phyloP scores from a whole-genome alignment of 176 grass and related monocot genomes.

The Chrysopogon serrulatus region DNA sequence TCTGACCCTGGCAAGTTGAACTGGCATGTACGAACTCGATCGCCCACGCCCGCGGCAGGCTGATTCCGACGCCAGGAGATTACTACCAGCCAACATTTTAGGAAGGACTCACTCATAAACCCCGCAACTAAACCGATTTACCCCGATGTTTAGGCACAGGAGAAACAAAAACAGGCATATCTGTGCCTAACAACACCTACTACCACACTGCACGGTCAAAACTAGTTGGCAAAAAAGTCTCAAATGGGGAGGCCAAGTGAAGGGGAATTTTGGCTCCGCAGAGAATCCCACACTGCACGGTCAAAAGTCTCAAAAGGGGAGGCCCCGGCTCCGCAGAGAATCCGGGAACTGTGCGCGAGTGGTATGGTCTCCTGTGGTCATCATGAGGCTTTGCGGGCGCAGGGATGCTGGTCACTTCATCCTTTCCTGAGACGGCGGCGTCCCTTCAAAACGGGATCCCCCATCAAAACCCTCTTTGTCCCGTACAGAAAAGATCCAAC shows the following conservation, averaged over 20 bases:
- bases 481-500: slow-evolving; percentile 30
- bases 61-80: not conserved
- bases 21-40: not conserved
- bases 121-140: not conserved
- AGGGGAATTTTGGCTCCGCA: no score
- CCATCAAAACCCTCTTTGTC: not conserved
- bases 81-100: not conserved
- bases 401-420: slow-evolving; percentile 36
- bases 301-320: slow-evolving; percentile 20
- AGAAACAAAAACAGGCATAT: not conserved
- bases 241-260: not conserved
- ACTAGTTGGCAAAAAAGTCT: no score
- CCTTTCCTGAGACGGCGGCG: slow-evolving; percentile 42
- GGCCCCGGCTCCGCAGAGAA: slow-evolving; percentile 15
- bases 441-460: not conserved
- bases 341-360: slow-evolving; percentile 15
- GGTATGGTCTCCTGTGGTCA: slow-evolving; percentile 20
- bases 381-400: slow-evolving; percentile 10
- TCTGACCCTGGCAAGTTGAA: not conserved
- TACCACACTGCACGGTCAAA: no score
- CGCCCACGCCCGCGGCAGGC: not conserved
- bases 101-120: not conserved
- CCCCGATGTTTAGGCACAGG: not conserved
- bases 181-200: not conserved
- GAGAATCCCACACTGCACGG: not conserved